These are phyloP conservation scores for Coemansia sp. DNA, from an alignment of 192 early-diverging fungal species.

Conservation along the genomic window DNA sequence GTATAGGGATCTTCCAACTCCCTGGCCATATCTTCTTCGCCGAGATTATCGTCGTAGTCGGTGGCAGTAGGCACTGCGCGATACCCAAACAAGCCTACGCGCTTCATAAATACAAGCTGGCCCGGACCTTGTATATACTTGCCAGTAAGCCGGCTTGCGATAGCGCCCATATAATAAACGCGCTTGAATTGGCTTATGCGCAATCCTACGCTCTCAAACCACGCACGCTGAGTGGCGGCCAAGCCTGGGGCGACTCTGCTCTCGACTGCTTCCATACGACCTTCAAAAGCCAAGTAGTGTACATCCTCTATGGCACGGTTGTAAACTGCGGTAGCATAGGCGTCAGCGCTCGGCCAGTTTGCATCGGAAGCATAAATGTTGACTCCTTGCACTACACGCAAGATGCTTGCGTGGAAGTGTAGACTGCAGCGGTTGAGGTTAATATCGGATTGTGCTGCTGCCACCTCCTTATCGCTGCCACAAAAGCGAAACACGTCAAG, in stretches of 20 bases:
- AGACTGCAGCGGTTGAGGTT: conserved; percentile 14
- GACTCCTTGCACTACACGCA: conserved; percentile 23
- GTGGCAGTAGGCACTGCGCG: conserved; percentile 32
- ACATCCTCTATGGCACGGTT: conserved; percentile 42
- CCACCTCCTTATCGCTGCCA: not conserved
- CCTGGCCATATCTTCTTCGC: conserved; percentile 27
- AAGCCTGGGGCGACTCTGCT: not conserved
- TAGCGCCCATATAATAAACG: conserved; percentile 24
- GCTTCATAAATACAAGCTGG: conserved; percentile 22
- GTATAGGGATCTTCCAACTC: conserved; percentile 18
- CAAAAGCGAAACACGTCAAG: conserved; percentile 10
- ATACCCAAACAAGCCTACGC: conserved; percentile 18
- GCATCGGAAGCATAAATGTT: conserved; percentile 26
- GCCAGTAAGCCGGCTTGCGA: conserved; percentile 25
- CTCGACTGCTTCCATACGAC: conserved; percentile 2
- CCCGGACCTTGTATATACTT: conserved; percentile 30
- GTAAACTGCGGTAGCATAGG: conserved; percentile 39
- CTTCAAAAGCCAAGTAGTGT: conserved; percentile 34
- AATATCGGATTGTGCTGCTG: conserved; percentile 5
- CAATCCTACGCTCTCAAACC: conserved; percentile 11
- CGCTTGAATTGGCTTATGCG: conserved; percentile 26
- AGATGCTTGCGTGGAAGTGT: conserved; percentile 41
- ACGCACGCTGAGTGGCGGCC: not conserved
- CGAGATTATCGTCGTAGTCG: conserved; percentile 21
- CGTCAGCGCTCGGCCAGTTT: conserved; percentile 37